Percentiles rank a stretch among this genome's conserved stretches.
These are phyloP conservation scores for Fusarium sp. DNA, from an alignment of 2,329 filamentous ascomycete species.

Conservation along the genomic window DNA sequence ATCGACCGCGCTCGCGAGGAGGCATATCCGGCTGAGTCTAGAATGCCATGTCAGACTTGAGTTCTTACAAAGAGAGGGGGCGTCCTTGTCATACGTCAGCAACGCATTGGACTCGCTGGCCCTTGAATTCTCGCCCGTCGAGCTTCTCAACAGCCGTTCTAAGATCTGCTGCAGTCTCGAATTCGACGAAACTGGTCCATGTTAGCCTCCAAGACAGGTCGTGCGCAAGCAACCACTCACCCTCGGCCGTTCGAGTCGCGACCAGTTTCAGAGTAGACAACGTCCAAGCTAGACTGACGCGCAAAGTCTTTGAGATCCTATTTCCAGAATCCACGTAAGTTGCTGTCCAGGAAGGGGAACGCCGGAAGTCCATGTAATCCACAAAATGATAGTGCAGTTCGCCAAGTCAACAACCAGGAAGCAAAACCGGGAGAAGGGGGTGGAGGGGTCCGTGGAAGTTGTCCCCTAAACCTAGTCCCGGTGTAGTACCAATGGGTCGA, in stretches of 20 bases:
- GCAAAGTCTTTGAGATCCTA: slow-evolving; percentile 99
- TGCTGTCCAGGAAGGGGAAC: slow-evolving; percentile 63
- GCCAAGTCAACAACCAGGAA: slow-evolving; percentile 51
- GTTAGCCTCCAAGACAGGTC: slow-evolving; percentile 20
- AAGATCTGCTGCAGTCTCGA: slow-evolving; percentile 90
- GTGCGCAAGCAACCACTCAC: slow-evolving; percentile 63
- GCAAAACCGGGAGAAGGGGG: slow-evolving; percentile 41
- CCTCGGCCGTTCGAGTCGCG: slow-evolving; percentile 77
- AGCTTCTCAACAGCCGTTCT: slow-evolving; percentile 95
- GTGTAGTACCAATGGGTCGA: slow-evolving; percentile 43
- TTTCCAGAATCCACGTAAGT: slow-evolving; percentile 85
- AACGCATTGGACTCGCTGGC: slow-evolving; percentile 83
- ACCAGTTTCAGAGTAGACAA: slow-evolving; percentile 93
- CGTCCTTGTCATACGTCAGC: slow-evolving; percentile 72
- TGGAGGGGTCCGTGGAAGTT: slow-evolving; percentile 44
- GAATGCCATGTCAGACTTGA: slow-evolving; percentile 37
- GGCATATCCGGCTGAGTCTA: slow-evolving; percentile 84
- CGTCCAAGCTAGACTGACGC: slow-evolving; percentile 93
- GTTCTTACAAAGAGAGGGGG: neutral
- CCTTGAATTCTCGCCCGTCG: slow-evolving; percentile 93
- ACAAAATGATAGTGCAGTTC: slow-evolving; percentile 51
- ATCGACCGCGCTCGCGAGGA: slow-evolving; percentile 76
- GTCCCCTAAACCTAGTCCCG: slow-evolving; percentile 43
- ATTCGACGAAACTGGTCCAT: slow-evolving; percentile 86
- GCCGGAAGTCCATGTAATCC: slow-evolving; percentile 50